Conservation (phyloP, 2,329 filamentous ascomycete species). For the Thelonectria olida region DNA sequence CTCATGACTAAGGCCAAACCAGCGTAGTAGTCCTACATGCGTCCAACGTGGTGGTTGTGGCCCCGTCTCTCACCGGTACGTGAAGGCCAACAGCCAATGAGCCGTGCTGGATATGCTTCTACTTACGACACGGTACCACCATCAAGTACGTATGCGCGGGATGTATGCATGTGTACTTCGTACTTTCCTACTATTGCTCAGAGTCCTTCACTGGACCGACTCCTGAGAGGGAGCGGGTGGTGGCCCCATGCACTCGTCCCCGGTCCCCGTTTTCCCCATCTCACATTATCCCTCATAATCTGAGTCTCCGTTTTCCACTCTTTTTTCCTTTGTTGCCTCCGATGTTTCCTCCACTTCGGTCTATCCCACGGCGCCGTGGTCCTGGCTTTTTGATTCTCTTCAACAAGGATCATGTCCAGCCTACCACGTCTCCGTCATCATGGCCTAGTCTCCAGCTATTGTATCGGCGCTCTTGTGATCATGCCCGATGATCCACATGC, state of each 20-base stretch:
- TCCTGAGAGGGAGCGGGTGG: conserved; percentile 13
- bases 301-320: conserved; percentile 12
- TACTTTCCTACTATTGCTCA: too few relatives aligned
- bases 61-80: conserved; percentile 9
- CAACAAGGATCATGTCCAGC: conserved; percentile 8
- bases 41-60: conserved; percentile 12
- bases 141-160: conserved; percentile 35
- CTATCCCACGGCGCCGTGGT: neutral
- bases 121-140: conserved; percentile 21
- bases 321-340: conserved; percentile 3
- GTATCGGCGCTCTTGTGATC: conserved; percentile 14
- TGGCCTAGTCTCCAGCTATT: conserved; percentile 8
- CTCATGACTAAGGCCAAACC: conserved; percentile 38
- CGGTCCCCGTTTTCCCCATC: conserved; percentile 19
- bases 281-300: conserved; percentile 39
- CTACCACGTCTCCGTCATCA: conserved; percentile 18
- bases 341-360: neutral
- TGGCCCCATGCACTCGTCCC: conserved; percentile 27
- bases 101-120: conserved; percentile 7
- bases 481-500: conserved; percentile 11
- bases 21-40: conserved; percentile 26
- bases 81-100: conserved; percentile 21
- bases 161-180: conserved; percentile 46
- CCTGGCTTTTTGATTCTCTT: neutral
- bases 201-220: conserved; percentile 3